These are phyloP conservation scores for Agaricus bisporus DNA, from an alignment of 768 basidiomycete genomes.

Conservation along the genomic window DNA sequence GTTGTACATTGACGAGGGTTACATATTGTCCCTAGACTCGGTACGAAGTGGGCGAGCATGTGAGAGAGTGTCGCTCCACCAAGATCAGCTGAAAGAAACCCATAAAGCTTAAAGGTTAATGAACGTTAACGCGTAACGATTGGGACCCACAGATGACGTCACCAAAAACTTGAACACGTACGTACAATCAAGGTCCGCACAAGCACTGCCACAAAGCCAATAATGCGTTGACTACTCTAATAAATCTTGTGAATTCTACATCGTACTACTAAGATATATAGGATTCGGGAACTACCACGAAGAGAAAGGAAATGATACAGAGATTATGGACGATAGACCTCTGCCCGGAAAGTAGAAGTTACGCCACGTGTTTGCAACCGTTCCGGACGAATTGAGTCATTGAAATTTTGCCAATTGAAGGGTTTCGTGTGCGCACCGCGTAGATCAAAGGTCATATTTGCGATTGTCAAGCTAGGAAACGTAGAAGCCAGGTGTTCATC, in stretches of 20 bases:
- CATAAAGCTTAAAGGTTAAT: no score
- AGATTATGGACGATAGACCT: conserved; percentile 3
- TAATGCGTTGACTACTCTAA: background rate
- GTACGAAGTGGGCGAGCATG: no score
- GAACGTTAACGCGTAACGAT: background rate
- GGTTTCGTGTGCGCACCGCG: conserved; percentile 6
- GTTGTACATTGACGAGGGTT: no score
- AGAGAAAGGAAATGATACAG: background rate
- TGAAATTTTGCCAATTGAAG: conserved; percentile 4
- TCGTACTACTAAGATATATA: conserved; percentile 1
- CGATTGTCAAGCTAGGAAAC: background rate
- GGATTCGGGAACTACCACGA: no score
- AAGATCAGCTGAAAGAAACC: no score
- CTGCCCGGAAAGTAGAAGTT: background rate
- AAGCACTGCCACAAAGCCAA: background rate
- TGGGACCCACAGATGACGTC: background rate
- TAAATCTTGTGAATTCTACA: background rate
- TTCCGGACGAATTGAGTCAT: background rate
- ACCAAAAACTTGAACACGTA: no score
- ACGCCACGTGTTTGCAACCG: background rate
- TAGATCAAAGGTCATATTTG: conserved; percentile 1
- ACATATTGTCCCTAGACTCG: no score
- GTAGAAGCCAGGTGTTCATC: background rate
- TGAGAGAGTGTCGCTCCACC: no score
- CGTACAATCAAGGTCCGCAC: background rate